Percentiles rank a stretch among this genome's conserved stretches.
These are phyloP conservation scores for Dimargaris xerosporica DNA, from an alignment of 192 early-diverging fungal genomes.

Conservation along the genomic window DNA sequence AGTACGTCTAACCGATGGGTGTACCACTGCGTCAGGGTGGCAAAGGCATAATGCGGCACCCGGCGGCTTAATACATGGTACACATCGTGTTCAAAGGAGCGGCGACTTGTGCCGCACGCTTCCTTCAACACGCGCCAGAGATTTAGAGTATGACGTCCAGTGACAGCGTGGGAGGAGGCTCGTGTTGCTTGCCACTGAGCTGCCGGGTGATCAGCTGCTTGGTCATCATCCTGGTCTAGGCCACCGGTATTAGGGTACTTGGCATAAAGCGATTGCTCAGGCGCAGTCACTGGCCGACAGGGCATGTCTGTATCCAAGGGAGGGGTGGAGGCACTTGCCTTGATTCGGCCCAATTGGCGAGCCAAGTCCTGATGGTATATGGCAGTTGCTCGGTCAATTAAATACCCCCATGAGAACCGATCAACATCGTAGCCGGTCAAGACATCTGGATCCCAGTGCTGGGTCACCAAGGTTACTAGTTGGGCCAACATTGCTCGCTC, in stretches of 20 bases:
- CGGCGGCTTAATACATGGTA: slow-evolving; percentile 54
- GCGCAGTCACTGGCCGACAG: background rate
- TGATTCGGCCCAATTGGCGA: slow-evolving; percentile 31
- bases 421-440: slow-evolving; percentile 80
- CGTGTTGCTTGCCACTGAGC: slow-evolving; percentile 19
- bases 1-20: slow-evolving; percentile 24
- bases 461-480: slow-evolving; percentile 17
- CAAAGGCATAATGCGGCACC: slow-evolving; percentile 43
- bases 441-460: slow-evolving; percentile 1
- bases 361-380: slow-evolving; percentile 29
- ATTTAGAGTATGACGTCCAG: slow-evolving; percentile 73
- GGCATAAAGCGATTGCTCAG: background rate
- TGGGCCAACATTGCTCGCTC: background rate
- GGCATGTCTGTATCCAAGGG: background rate
- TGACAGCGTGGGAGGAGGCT: slow-evolving; percentile 40
- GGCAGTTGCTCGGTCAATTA: slow-evolving; percentile 38
- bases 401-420: slow-evolving; percentile 76
- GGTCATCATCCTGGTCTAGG: too few relatives aligned
- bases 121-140: slow-evolving; percentile 73
- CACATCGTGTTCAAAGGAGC: slow-evolving; percentile 60
- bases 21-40: slow-evolving; percentile 55
- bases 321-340: background rate
- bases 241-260: background rate
- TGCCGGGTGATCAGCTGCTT: background rate
- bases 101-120: slow-evolving; percentile 61